Base-by-base conservation (phyloP, 495 filamentous ascomycete species). In the Entonaema liquescens region DNA sequence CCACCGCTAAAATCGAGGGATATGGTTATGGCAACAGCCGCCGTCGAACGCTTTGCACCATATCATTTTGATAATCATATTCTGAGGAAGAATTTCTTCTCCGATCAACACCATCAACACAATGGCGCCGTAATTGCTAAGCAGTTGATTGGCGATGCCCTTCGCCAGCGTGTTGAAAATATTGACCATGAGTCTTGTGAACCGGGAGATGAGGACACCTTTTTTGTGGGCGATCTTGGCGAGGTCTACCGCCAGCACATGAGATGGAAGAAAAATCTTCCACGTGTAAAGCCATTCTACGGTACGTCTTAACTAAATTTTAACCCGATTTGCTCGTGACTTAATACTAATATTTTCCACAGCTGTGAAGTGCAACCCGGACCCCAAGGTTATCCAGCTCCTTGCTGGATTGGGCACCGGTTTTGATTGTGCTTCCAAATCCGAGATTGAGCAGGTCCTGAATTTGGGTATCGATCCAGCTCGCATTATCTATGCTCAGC, bases 341-440 rank as follows among this genome's bases (percentile, higher is more conserved):
- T 11, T n/a, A 52, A 58, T 25, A 35, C 79, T 84, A 71, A 84
- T 62, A 49, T 47, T 15, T 21, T 15, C 62, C 52, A 47, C 72
- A 97, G 95, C 95, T 67, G 94, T 99, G 83, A 99, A 99, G 82
- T 98, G 95, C 79, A 98, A 99, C 85, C 93, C 93, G 11, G 95
- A 98, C 80, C 88, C 90, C 2, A 91, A 92, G 80, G 89, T 99
- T 50, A 82, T 99, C 65, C 89, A 91, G 74, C 90, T 98, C 59
- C 89, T 99, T 76, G 89, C 93, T 68, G 86, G 87, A 63, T 86
- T 98, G 56, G 95, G 94, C 70, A 94, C 93, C 66, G 95, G 96
- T 65, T 99, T 99, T 80, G 95, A 99, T 81, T 99, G 95, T 79
- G 95, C 95, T 59, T 98, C 96, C 77, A 97, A 97, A 87, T 83